Conservation (phyloP, 129 eudicot genomes). For the Ambrosia trifida region DNA sequence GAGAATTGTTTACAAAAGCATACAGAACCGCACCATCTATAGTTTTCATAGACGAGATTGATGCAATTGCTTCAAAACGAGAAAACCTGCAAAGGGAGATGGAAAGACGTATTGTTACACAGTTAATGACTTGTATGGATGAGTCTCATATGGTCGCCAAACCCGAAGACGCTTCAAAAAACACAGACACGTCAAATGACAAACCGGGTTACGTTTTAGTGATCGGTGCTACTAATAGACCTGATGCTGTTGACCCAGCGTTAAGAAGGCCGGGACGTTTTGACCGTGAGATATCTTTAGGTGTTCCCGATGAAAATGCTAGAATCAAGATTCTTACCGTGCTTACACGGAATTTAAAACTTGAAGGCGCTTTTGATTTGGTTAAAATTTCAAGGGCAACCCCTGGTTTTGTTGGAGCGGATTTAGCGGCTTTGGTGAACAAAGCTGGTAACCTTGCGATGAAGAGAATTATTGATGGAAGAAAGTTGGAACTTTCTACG, state of each 20-base stretch:
- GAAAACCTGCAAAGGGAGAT: conserved; percentile 58
- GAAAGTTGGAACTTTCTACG: conserved; percentile 39
- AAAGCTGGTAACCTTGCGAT: conserved; percentile 70
- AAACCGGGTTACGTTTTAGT: conserved; percentile 71
- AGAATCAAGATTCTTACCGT: conserved; percentile 68
- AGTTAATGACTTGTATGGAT: conserved; percentile 88
- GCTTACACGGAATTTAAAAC: conserved; percentile 59
- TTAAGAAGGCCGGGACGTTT: conserved; percentile 90
- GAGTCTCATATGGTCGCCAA: conserved; percentile 55
- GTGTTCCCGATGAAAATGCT: conserved; percentile 87
- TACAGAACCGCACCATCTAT: conserved; percentile 91
- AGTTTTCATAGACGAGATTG: conserved; percentile 93
- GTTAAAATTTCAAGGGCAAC: conserved; percentile 63
- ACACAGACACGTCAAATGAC: conserved; percentile 36
- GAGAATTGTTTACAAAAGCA: conserved; percentile 86
- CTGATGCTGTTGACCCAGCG: conserved; percentile 93
- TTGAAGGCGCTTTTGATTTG: conserved; percentile 71
- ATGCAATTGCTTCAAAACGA: conserved; percentile 94
- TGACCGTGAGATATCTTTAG: conserved; percentile 72
- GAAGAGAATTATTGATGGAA: conserved; percentile 69
- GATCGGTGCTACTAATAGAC: conserved; percentile 95
- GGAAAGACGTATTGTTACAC: conserved; percentile 78
- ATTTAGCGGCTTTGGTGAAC: conserved; percentile 63
- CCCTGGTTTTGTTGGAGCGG: conserved; percentile 88
- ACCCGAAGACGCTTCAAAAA: conserved; percentile 32